These are phyloP conservation scores for Thuja plicata DNA, from an alignment of 83 land plant species.

Conservation along the genomic window DNA sequence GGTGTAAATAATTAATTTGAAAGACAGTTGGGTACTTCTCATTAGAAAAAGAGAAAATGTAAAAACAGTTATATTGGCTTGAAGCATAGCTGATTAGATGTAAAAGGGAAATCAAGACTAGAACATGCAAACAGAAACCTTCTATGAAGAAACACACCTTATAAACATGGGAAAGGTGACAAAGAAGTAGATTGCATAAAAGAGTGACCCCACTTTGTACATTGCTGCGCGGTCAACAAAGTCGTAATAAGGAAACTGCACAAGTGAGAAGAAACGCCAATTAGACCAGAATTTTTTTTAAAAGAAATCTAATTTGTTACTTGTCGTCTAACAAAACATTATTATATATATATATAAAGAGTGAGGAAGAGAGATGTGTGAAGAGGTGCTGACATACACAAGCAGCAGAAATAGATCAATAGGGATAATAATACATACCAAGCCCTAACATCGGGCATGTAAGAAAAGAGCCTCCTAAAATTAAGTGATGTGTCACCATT, in stretches of 20 bases:
- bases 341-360: too few relatives aligned
- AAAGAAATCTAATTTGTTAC: neutral
- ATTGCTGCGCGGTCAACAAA: slow-evolving; percentile 89
- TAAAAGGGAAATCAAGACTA: neutral
- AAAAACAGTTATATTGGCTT: neutral
- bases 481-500: too few relatives aligned
- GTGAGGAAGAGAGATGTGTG: too few relatives aligned
- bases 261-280: neutral
- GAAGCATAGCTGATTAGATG: neutral
- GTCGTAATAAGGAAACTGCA: slow-evolving; percentile 95
- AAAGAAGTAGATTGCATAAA: slow-evolving; percentile 91
- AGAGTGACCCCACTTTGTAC: slow-evolving; percentile 94
- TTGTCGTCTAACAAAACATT: neutral
- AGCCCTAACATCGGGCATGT: too few relatives aligned
- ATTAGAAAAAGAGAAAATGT: too few relatives aligned
- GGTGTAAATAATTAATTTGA: neutral
- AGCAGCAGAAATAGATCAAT: too few relatives aligned
- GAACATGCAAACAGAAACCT: neutral
- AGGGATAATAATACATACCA: too few relatives aligned
- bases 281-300: neutral
- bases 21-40: too few relatives aligned
- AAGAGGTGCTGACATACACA: too few relatives aligned
- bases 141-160: slow-evolving; percentile 42
- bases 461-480: too few relatives aligned
- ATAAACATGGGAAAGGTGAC: slow-evolving; percentile 98